A percentile compares a stretch with the other conserved stretches of the same genome.
Conservation (phyloP, 129 eudicot species). For the Erigeron canadensis region DNA sequence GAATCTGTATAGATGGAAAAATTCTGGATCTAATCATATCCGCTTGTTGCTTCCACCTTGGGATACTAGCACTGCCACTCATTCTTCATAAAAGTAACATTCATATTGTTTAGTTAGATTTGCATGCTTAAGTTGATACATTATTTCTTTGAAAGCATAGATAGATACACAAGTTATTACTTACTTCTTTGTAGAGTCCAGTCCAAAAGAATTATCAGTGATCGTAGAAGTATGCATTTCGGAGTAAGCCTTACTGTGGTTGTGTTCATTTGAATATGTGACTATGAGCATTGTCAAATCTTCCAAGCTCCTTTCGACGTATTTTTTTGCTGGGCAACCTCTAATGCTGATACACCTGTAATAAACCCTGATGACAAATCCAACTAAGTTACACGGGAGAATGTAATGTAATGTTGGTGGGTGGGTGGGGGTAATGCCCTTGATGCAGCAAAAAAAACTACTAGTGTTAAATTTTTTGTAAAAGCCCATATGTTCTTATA, state of each 20-base stretch:
- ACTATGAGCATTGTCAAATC: slow-evolving; percentile 93
- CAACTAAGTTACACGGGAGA: too few relatives aligned
- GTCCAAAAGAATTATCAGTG: slow-evolving; percentile 17
- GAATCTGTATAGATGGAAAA: background rate
- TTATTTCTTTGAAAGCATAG: background rate
- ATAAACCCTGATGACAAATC: slow-evolving; percentile 75
- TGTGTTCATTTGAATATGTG: slow-evolving; percentile 94
- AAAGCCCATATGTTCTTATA: too few relatives aligned
- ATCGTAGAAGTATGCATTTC: slow-evolving; percentile 4
- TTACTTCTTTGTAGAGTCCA: background rate
- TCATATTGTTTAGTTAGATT: background rate
- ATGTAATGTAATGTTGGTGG: too few relatives aligned
- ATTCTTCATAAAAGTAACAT: background rate
- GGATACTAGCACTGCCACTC: background rate
- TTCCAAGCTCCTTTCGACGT: slow-evolving; percentile 91
- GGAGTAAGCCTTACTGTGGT: too few relatives aligned
- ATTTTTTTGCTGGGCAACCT: slow-evolving; percentile 98
- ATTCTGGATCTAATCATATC: background rate
- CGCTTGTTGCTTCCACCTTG: background rate
- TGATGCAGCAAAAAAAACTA: too few relatives aligned
- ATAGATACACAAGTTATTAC: background rate
- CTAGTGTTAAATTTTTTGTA: too few relatives aligned
- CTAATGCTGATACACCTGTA: slow-evolving; percentile 96
- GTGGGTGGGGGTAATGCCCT: too few relatives aligned
- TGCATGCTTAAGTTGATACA: background rate